A percentile compares a stretch with the other conserved stretches of the same genome.
These are phyloP conservation scores for Zymoseptoria passerinii DNA, from an alignment of 2,329 filamentous ascomycete species.

Conservation along the genomic window DNA sequence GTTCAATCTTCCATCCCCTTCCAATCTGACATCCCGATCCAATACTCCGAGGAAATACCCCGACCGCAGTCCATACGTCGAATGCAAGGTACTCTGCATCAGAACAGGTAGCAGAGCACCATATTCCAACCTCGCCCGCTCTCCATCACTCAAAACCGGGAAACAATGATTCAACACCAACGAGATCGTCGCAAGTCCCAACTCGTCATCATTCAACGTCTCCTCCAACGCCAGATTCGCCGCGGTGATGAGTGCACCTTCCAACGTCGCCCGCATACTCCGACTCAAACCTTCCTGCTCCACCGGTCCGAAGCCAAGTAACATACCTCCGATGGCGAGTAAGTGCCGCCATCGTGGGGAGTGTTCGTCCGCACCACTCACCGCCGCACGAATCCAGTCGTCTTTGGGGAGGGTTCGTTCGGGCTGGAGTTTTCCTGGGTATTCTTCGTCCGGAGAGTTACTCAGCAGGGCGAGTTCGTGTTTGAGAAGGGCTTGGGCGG, in stretches of 20 bases:
- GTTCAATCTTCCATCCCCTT: slow-evolving; percentile 46
- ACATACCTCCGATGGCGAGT: slow-evolving; percentile 67
- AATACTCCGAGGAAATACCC: slow-evolving; percentile 67
- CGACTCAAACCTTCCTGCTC: slow-evolving; percentile 56
- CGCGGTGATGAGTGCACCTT: slow-evolving; percentile 64
- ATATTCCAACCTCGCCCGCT: slow-evolving; percentile 54
- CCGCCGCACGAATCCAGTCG: slow-evolving; percentile 52
- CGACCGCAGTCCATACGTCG: slow-evolving; percentile 63
- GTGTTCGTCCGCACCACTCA: slow-evolving; percentile 52
- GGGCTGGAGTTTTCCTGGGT: slow-evolving; percentile 20
- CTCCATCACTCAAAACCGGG: slow-evolving; percentile 55
- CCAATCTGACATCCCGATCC: slow-evolving; percentile 56
- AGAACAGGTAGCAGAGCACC: slow-evolving; percentile 61
- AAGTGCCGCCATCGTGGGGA: slow-evolving; percentile 72
- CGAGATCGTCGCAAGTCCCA: slow-evolving; percentile 46
- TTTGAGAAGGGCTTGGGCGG: slow-evolving; percentile 49
- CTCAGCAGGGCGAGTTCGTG: slow-evolving; percentile 34
- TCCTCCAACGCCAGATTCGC: slow-evolving; percentile 64
- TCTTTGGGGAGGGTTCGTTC: slow-evolving; percentile 34
- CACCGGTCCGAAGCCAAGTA: slow-evolving; percentile 65
- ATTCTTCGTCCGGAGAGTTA: slow-evolving; percentile 19
- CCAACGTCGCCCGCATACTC: slow-evolving; percentile 57
- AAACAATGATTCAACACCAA: slow-evolving; percentile 72
- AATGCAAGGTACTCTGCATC: slow-evolving; percentile 59
- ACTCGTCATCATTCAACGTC: slow-evolving; percentile 43